Evolutionary conservation across 495 filamentous ascomycete species (phyloP).

Genomic region (Penicillium salamii): DNA sequence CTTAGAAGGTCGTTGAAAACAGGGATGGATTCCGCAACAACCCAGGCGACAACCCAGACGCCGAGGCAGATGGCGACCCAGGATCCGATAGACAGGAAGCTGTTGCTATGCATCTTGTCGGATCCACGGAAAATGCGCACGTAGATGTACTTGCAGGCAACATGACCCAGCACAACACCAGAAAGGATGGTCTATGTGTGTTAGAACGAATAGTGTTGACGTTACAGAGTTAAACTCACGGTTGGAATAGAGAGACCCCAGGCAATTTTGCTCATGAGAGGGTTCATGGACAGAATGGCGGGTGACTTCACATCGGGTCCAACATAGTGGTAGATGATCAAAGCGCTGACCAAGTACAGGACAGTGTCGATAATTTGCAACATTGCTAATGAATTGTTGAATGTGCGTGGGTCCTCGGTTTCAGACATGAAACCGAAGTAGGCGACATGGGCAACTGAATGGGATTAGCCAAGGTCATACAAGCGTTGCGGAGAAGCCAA

Average conservation of each 20-base stretch:
- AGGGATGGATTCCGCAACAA: slow-evolving; percentile 71
- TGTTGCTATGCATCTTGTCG: slow-evolving; percentile 55
- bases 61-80: slow-evolving; percentile 58
- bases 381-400: slow-evolving; percentile 60
- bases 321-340: slow-evolving; percentile 65
- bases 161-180: slow-evolving; percentile 59
- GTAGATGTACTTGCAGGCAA: slow-evolving; percentile 62
- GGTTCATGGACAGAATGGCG: slow-evolving; percentile 63
- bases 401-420: slow-evolving; percentile 63
- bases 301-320: slow-evolving; percentile 69
- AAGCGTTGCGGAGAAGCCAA: not conserved
- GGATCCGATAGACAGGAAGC: slow-evolving; percentile 39
- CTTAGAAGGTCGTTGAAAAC: slow-evolving; percentile 66
- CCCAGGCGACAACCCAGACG: slow-evolving; percentile 63
- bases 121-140: slow-evolving; percentile 57
- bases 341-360: slow-evolving; percentile 53
- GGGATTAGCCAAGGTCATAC: slow-evolving; percentile 6
- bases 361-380: slow-evolving; percentile 62
- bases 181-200: slow-evolving; percentile 29
- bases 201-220: not conserved
- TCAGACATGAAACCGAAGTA: slow-evolving; percentile 78
- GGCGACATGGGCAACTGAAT: slow-evolving; percentile 62
- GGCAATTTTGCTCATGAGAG: slow-evolving; percentile 61
- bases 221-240: slow-evolving; percentile 24
- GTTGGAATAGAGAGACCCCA: slow-evolving; percentile 77